Percentiles rank a stretch among this genome's conserved stretches.
Conservation (phyloP, 2,329 filamentous ascomycete species). For the Fusarium buharicum region DNA sequence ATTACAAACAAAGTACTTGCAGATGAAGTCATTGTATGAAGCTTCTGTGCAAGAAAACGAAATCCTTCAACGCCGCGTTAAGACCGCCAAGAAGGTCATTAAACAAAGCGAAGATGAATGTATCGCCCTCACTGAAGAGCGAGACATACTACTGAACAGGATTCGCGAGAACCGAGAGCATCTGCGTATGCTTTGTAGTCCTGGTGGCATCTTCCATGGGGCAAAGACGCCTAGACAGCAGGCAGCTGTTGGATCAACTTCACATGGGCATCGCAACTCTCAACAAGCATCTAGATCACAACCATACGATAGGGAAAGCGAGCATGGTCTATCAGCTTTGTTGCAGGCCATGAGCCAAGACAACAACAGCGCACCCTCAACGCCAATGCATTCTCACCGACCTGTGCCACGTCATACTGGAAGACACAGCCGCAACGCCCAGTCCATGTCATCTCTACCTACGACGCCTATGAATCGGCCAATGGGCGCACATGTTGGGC, state of each 20-base stretch:
- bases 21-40: slow-evolving; percentile 74
- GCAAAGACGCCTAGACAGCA: slow-evolving; percentile 68
- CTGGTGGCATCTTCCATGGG: slow-evolving; percentile 73
- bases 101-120: slow-evolving; percentile 81
- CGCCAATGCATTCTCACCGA: slow-evolving; percentile 64
- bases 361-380: slow-evolving; percentile 78
- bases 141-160: slow-evolving; percentile 79
- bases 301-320: slow-evolving; percentile 60
- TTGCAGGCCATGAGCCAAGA: slow-evolving; percentile 82
- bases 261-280: slow-evolving; percentile 59
- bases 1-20: slow-evolving; percentile 64
- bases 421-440: slow-evolving; percentile 78
- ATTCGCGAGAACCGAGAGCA: slow-evolving; percentile 92
- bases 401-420: slow-evolving; percentile 60
- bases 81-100: slow-evolving; percentile 80
- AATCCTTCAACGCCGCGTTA: slow-evolving; percentile 70
- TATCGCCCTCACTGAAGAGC: slow-evolving; percentile 76
- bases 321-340: slow-evolving; percentile 79
- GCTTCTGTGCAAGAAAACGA: slow-evolving; percentile 73
- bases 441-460: slow-evolving; percentile 86
- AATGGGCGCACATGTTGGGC: slow-evolving; percentile 59
- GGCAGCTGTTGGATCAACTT: slow-evolving; percentile 51
- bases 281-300: slow-evolving; percentile 61
- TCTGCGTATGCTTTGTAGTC: slow-evolving; percentile 80
- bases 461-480: slow-evolving; percentile 73